phyloP scores from a whole-genome alignment of 805 yeast species.

The Nakazawaea peltata region DNA sequence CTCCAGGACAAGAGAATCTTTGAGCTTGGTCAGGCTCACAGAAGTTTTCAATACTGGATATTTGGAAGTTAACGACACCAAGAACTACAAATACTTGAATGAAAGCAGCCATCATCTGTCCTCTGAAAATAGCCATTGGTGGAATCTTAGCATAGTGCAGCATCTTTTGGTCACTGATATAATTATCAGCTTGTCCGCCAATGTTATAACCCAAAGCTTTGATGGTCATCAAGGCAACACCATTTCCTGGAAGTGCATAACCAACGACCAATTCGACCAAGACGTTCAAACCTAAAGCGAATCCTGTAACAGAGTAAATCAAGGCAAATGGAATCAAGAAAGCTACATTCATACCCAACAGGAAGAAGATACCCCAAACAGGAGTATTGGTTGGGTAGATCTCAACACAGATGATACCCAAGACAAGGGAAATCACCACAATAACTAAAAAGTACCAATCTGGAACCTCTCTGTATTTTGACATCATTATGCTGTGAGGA shows the following conservation, averaged over 20 bases:
- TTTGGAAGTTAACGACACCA: slow-evolving; percentile 27
- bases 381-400: slow-evolving; percentile 45
- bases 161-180: slow-evolving; percentile 45
- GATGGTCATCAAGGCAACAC: slow-evolving; percentile 41
- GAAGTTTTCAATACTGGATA: slow-evolving; percentile 23
- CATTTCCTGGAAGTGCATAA: slow-evolving; percentile 49
- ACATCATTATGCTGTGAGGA: slow-evolving; percentile 52
- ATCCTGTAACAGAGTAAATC: slow-evolving; percentile 40
- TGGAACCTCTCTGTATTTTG: slow-evolving; percentile 51
- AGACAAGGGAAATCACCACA: slow-evolving; percentile 22
- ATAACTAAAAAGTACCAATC: slow-evolving; percentile 30
- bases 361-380: slow-evolving; percentile 51
- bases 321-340: slow-evolving; percentile 46
- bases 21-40: slow-evolving; percentile 28
- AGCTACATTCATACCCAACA: slow-evolving; percentile 38
- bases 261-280: slow-evolving; percentile 51
- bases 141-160: slow-evolving; percentile 54
- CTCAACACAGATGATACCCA: slow-evolving; percentile 28
- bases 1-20: slow-evolving; percentile 31
- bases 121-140: slow-evolving; percentile 49
- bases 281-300: slow-evolving; percentile 38
- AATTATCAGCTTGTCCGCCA: slow-evolving; percentile 57
- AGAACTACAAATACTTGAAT: slow-evolving; percentile 22
- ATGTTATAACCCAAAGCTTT: slow-evolving; percentile 51
- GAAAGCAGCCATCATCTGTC: slow-evolving; percentile 26